Conservation (phyloP, 257 asterid species). For the Rhazya stricta region DNA sequence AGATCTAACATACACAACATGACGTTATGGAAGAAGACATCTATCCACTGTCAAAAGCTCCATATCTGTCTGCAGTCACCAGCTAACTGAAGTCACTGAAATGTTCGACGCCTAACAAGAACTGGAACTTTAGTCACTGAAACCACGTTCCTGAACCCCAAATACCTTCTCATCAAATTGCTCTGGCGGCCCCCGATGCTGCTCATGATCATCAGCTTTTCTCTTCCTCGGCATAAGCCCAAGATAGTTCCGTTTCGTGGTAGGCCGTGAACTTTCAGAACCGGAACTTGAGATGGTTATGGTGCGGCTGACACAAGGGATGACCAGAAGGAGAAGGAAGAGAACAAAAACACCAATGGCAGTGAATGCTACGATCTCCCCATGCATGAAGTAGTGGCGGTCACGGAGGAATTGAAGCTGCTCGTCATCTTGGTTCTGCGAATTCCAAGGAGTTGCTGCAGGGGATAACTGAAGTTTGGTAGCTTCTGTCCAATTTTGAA, state of each 20-base stretch:
- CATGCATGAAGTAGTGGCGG: constrained; percentile 19
- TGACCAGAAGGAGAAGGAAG: constrained; percentile 16
- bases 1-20: neutral
- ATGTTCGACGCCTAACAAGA: neutral
- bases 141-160: neutral
- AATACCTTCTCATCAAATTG: constrained; percentile 4
- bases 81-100: neutral
- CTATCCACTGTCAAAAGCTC: neutral
- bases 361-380: constrained; percentile 20
- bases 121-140: neutral
- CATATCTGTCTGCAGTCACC: neutral
- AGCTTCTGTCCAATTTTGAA: neutral
- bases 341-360: constrained; percentile 10
- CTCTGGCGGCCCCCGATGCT: neutral
- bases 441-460: neutral
- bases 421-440: neutral
- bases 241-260: neutral
- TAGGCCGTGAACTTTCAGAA: neutral
- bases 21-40: neutral
- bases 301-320: constrained; percentile 18
- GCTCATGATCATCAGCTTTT: neutral
- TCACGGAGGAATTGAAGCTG: constrained; percentile 5
- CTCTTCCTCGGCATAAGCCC: neutral
- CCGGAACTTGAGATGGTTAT: neutral
- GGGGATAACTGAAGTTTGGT: constrained; percentile 10